Evolutionary conservation across 23 red algal species (phyloP).

Genomic region (Gracilaria gracilis): DNA sequence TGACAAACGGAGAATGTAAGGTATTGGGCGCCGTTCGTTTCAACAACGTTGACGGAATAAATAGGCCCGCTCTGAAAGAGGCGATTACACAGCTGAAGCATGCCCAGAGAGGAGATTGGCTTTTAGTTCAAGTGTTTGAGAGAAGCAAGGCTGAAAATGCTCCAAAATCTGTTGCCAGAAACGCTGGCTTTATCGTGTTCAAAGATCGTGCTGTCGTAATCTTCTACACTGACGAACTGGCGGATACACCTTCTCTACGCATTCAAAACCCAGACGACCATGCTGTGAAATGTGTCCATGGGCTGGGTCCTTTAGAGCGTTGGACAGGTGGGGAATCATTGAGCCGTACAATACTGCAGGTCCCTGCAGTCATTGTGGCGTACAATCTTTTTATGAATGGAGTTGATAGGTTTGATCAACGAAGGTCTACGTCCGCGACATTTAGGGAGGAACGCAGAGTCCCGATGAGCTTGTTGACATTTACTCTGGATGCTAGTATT

Average conservation of each 20-base stretch:
- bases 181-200: too few species aligned
- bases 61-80: too few species aligned
- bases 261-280: background rate
- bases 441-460: background rate
- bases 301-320: background rate
- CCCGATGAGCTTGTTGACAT: background rate
- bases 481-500: background rate
- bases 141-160: too few species aligned
- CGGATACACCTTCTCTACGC: background rate
- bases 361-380: background rate
- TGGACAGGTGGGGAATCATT: background rate
- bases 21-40: background rate
- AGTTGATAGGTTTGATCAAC: background rate
- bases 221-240: background rate
- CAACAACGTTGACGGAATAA: background rate
- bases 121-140: too few species aligned
- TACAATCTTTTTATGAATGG: slow-evolving; percentile 8
- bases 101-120: too few species aligned
- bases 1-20: too few species aligned
- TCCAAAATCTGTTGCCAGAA: too few species aligned
- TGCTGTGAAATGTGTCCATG: background rate
- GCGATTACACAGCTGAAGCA: too few species aligned
- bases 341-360: background rate
- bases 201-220: background rate
- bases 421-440: background rate